Conservation (phyloP, 2,329 filamentous ascomycete species). For the Ceratocystis diversiconidia region DNA sequence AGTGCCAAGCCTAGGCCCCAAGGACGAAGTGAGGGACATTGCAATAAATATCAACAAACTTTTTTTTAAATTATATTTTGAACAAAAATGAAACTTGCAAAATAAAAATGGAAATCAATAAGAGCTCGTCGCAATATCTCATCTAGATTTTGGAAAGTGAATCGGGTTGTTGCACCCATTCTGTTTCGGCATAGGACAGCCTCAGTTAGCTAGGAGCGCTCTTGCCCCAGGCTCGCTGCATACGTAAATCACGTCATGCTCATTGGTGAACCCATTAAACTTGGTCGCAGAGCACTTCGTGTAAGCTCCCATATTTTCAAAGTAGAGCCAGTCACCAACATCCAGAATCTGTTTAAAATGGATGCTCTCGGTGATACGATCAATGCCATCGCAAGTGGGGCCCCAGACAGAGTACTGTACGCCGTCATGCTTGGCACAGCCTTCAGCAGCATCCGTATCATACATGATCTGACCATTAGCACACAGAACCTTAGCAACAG, state of each 20-base stretch:
- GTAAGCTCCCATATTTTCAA: constrained; percentile 97
- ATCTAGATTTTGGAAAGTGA: background rate
- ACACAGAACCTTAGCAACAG: constrained; percentile 66
- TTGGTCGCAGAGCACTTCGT: constrained; percentile 94
- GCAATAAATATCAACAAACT: background rate
- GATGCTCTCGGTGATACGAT: constrained; percentile 76
- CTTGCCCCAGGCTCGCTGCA: constrained; percentile 81
- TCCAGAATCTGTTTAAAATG: constrained; percentile 64
- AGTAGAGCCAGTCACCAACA: constrained; percentile 96
- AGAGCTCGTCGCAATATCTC: background rate
- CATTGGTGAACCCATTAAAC: constrained; percentile 93
- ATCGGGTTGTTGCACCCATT: background rate
- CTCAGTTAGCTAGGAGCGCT: constrained; percentile 36
- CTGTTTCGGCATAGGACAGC: background rate
- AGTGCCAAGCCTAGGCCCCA: background rate
- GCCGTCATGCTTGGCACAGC: constrained; percentile 28
- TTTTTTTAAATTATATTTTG: constrained; percentile 11
- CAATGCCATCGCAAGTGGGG: constrained; percentile 93
- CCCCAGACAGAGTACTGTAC: constrained; percentile 95
- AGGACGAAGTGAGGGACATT: background rate
- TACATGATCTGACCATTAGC: constrained; percentile 44
- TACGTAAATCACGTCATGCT: constrained; percentile 86
- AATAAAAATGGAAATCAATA: constrained; percentile 12
- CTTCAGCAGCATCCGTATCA: constrained; percentile 37
- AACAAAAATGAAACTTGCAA: constrained; percentile 1